A percentile compares a stretch with the other conserved stretches of the same genome.
Conservation (phyloP, 2,329 filamentous ascomycete genomes). For the Ophiostoma tasmaniense region DNA sequence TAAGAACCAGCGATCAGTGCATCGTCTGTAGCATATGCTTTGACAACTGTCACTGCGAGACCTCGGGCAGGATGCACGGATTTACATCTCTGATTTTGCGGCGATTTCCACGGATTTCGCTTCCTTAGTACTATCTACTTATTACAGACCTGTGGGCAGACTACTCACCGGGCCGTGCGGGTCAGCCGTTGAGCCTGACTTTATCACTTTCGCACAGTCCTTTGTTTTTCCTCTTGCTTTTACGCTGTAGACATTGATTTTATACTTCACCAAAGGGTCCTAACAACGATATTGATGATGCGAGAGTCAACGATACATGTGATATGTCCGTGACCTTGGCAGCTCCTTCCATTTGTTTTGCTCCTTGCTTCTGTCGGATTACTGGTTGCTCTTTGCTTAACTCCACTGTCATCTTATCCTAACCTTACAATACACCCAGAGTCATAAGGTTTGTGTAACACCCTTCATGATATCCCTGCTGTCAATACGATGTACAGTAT, state of each 20-base stretch:
- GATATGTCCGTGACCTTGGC: neutral
- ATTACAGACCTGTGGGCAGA: neutral
- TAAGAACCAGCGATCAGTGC: conserved; percentile 1
- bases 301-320: neutral
- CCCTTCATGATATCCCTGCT: neutral
- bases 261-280: neutral
- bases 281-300: neutral
- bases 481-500: neutral
- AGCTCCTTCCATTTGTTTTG: too few relatives aligned
- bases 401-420: neutral
- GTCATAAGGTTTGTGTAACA: neutral
- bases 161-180: conserved; percentile 8
- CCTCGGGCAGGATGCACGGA: neutral
- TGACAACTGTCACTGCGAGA: neutral
- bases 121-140: neutral
- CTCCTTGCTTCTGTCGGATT: neutral
- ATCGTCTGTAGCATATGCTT: neutral
- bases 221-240: neutral
- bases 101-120: too few relatives aligned
- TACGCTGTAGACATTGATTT: neutral
- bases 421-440: neutral
- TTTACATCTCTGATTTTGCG: neutral
- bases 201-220: neutral
- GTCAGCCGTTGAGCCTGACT: conserved; percentile 2
- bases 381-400: neutral